Evolutionary conservation across 2,329 filamentous ascomycete genomes (phyloP), one percentile per base, ranked within the genome.

Genomic region (Exophiala oligosperma): DNA sequence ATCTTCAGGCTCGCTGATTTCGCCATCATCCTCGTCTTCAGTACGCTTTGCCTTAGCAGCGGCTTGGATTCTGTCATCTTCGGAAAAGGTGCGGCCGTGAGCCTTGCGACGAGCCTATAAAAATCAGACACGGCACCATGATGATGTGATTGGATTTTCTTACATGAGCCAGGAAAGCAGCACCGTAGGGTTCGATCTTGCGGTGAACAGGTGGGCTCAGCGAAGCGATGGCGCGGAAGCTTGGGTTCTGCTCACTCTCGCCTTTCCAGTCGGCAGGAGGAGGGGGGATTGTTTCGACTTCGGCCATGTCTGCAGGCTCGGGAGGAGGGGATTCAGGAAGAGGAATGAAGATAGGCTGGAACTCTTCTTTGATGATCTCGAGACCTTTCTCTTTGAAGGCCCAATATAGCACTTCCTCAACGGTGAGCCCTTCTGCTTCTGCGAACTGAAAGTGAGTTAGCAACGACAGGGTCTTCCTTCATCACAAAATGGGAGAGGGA

Each of bases 11-110:
- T 99, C 94, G 77, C 91, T 95, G 75, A 96, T 91, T 62, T 97
- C 92, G 70, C 89, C 90, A 64, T 88, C 87, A 58, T 97, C 91
- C 54, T 91, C 90, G 64, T 94, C 90, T 77, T 97, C 93, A 55
- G 95, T 86, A 77, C 96, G 97, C 86, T 95, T 96, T 72, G 92
- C 92, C 67, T 88, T 92, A 76, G 95, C 87, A 77, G 95, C 90
- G 49, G 94, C 94, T 80, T 97, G 91, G 73, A 99, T 95, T 66
- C 92, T 90, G 76, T 99, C 94, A 77, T 99, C 94, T 79, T 99
- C 93, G 71, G 91, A 96, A 79, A 99, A 99, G 52, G 94, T 99
- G 72, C 94, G 92, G 81, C 96, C 91, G 79, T 97, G 92, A 65
- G 92, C 89, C 77, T 84, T 85, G 79, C 85, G 90, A 73, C 94